Base-by-base conservation (phyloP, 306 rosid genomes). In the Rosa rugosa region DNA sequence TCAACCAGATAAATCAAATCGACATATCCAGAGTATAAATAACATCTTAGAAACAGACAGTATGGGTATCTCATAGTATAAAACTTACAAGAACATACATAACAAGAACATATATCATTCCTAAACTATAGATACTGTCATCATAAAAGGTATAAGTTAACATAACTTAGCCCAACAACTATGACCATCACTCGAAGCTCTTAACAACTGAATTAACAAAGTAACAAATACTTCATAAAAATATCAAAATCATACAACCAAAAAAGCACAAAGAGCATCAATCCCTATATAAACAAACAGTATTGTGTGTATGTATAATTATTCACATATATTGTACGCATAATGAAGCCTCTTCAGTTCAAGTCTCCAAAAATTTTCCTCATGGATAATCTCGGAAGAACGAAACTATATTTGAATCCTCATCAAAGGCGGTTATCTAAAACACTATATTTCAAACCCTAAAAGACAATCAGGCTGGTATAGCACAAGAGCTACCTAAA, bases 291-390 rank as follows among this genome's bases (percentile, higher is more conserved):
- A 57, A 57, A 1, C 5, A 22, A 53, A 57, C 27, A 20, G 5
- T 57, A 57, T 9, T n/a, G 64, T 53, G 31, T 27, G 31, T 27
- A 3, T 50, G 56, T 50, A 50, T 49, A 49, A 11, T 2, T 45
- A 45, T 8, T 47, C 4, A 47, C 17, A n/a, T n/a, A n/a, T n/a
- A 51, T 16, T 1, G n/a, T 51, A 53, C 6, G 60, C 13, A 51
- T 51, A 25, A 57, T 16, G 27, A 2, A 78, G 86, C 89, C 92
- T 88, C 93, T 90, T 91, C 97, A 91, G 97, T 84, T 91, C 97
- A 91, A 94, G 92, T 89, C 97, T 90, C 93, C 91, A 87, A 81
- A 51, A 60, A 3, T 83, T 87, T 87, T 87, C 97, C 86, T 79
- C 97, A 89, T 11, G 68, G 41, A 54, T n/a, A 13, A 54, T 54